Evolutionary conservation across 148 eudicot species (phyloP), one percentile per base, ranked within the genome.

Genomic region (Cornus suecica): DNA sequence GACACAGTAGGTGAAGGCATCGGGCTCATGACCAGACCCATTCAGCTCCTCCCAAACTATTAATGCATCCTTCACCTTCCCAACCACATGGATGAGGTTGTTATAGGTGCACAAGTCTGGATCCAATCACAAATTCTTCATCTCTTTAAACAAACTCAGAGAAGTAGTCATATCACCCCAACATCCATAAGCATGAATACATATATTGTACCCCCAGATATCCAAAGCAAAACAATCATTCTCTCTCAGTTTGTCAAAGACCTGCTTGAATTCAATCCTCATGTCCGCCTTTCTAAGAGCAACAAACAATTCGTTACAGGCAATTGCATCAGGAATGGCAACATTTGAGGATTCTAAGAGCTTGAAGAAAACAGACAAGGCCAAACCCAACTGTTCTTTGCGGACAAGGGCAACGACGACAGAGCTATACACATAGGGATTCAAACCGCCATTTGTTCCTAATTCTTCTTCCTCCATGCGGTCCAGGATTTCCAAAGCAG

Each of bases 51-150:
- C 96, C 93, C 92, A 93, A 66, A 91, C 88, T 65, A 73, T 76
- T 7, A 91, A 79, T 16, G 98, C 95, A 83, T 93, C 94, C 70
- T 86, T 88, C 69, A 89, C 83, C 79, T 88, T 88, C 73, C 98
- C 96, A 63, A 75, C 82, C 67, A 87, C 91, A 22, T 83, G 97
- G 67, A 91, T 86, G 61, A 94, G 91, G 83, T 88, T 94, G 68
- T 94, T 91, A 76, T 94, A 94, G 8, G 98, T 94, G 75, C 94
- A 90, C 79, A 94, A 81, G 76, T 93, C 98, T 1, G 97, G 90
- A 73, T 70, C 80, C n/a, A 66, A 56, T 54, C 66, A 75, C 41
- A 71, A 68, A 74, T 75, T 72, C 65, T 86, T 93, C 91, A 94
- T 90, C 87, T 94, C 92, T 74, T 81, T 88, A 63, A 80, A 91